phyloP scores from a whole-genome alignment of 345 rosid genomes.

The Hevea brasiliensis region DNA sequence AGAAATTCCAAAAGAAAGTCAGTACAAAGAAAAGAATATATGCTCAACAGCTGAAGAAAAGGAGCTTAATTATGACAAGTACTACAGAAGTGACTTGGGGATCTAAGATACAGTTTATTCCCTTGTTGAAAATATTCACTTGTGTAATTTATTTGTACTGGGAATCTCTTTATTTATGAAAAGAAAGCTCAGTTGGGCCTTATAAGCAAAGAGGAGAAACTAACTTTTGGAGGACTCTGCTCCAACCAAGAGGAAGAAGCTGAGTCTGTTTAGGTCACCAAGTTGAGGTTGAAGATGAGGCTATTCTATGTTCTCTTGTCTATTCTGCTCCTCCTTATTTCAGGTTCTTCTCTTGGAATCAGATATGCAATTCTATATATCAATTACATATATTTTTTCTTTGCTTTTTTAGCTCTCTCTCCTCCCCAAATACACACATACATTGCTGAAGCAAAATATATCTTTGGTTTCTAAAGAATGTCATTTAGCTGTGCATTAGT shows the following conservation, averaged over 20 bases:
- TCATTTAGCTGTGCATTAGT: too few relatives aligned
- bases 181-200: background rate
- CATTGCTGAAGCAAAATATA: background rate
- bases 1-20: conserved; percentile 2
- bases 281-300: conserved; percentile 34
- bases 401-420: background rate
- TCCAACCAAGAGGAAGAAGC: background rate
- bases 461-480: background rate
- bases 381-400: background rate
- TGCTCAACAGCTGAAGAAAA: conserved; percentile 19
- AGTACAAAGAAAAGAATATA: conserved; percentile 40
- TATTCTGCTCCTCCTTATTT: conserved; percentile 32
- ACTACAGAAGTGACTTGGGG: conserved; percentile 33
- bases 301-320: conserved; percentile 24
- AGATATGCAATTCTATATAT: background rate
- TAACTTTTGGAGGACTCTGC: background rate
- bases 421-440: background rate
- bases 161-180: conserved; percentile 1
- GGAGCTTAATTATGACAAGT: conserved; percentile 32
- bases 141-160: background rate
- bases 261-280: background rate
- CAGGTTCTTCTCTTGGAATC: conserved; percentile 32
- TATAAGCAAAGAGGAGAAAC: background rate
- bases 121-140: background rate
- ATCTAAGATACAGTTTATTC: conserved; percentile 29